A percentile compares a stretch with the other conserved stretches of the same genome.
phyloP scores from a whole-genome alignment of 2,329 filamentous ascomycete genomes.

The Exophiala lecanii-corni region DNA sequence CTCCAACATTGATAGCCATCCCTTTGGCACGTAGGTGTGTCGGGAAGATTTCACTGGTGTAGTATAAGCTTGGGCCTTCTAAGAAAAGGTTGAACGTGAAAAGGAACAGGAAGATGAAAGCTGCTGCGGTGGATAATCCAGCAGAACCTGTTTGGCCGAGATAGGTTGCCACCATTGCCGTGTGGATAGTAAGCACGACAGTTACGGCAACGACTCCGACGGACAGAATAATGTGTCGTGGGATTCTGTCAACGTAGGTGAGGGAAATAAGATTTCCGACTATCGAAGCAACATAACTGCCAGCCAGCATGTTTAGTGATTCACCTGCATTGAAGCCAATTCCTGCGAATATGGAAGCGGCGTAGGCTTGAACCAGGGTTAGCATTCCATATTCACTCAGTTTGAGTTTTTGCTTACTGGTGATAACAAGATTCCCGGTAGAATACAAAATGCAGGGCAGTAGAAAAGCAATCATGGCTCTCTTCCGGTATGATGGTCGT shows the following conservation, averaged over 20 bases:
- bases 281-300: constrained; percentile 1
- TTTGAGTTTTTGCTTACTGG: constrained; percentile 23
- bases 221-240: constrained; percentile 2
- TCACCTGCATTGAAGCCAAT: constrained; percentile 38
- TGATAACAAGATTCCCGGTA: constrained; percentile 44
- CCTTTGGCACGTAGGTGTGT: constrained; percentile 14
- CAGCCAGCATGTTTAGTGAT: constrained; percentile 4
- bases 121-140: constrained; percentile 54
- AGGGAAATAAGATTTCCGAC: background rate
- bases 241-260: constrained; percentile 6
- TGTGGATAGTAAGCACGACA: background rate
- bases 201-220: background rate
- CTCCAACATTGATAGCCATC: constrained; percentile 3
- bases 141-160: background rate
- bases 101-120: constrained; percentile 32
- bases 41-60: constrained; percentile 12
- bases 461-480: constrained; percentile 2
- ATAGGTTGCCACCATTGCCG: background rate
- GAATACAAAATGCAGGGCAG: constrained; percentile 15
- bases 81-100: constrained; percentile 1
- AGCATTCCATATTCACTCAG: background rate
- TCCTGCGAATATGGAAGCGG: constrained; percentile 39
- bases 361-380: constrained; percentile 30
- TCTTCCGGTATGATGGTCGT: constrained; percentile 9
- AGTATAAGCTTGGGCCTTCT: constrained; percentile 10